These are phyloP conservation scores for Abrus pulchellus DNA, from an alignment of 306 rosid species.

Conservation along the genomic window DNA sequence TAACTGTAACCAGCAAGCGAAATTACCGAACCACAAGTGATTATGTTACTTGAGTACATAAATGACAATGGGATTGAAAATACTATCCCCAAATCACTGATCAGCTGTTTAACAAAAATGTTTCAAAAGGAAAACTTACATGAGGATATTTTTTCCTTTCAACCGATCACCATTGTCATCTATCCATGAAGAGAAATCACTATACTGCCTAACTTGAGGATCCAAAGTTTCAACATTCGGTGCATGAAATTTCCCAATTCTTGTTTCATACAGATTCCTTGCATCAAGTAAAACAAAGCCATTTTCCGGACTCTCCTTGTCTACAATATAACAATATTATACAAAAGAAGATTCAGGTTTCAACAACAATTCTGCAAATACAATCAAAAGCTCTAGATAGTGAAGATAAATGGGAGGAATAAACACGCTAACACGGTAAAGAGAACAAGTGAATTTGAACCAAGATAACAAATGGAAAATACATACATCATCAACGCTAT, in stretches of 20 bases:
- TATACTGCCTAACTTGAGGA: slow-evolving; percentile 89
- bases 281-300: slow-evolving; percentile 81
- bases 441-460: slow-evolving; percentile 1
- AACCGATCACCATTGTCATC: slow-evolving; percentile 74
- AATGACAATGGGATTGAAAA: neutral
- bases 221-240: slow-evolving; percentile 81
- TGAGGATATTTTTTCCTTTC: slow-evolving; percentile 79
- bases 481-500: neutral
- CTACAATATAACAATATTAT: slow-evolving; percentile 48
- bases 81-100: neutral
- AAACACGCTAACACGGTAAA: neutral
- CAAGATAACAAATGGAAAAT: slow-evolving; percentile 5
- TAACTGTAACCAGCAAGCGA: slow-evolving; percentile 68
- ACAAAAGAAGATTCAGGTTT: slow-evolving; percentile 34
- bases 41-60: neutral
- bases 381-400: neutral
- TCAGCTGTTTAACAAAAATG: neutral
- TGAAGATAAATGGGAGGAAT: neutral
- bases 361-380: slow-evolving; percentile 22
- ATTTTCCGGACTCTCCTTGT: slow-evolving; percentile 50
- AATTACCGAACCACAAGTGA: slow-evolving; percentile 23
- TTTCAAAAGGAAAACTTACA: slow-evolving; percentile 60
- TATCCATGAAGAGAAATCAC: slow-evolving; percentile 89
- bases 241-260: slow-evolving; percentile 85
- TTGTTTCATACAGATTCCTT: slow-evolving; percentile 91